Base-by-base conservation (phyloP, 768 basidiomycete species). In the Lactarius pseudohatsudake region DNA sequence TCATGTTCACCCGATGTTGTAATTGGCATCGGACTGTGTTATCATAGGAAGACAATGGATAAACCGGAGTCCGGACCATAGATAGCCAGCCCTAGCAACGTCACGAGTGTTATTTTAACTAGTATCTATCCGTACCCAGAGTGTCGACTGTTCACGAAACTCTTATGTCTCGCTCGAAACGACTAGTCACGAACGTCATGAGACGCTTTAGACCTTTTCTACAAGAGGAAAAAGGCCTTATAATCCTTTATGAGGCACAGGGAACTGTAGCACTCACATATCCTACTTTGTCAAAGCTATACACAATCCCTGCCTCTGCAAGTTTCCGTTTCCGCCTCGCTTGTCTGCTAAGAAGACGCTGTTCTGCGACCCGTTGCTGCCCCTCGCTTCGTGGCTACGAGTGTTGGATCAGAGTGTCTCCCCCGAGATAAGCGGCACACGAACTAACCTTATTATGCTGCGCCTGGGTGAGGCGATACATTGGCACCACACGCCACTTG, bases 401-500 rank as follows among this genome's bases (percentile, higher is more conserved):
- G 22, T 58, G 50, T 38, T 28, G n/a, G 36, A 36, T 53, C 38
- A 53, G 40, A 16, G 16, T 16, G 20, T 26, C 6, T 4, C 61
- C 36, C 47, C 45, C 11, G 28, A 58, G 38, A 67, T 28, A 41
- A 41, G 6, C 32, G 28, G 45, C 7, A 20, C 40, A 57, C 20
- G 18, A 32, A 66, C 69, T 18, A 57, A 94, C 96, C 83, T 92
- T 94, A 77, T 96, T 94, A 72, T 96, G 91, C 67, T 85, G 82
- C 11, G 84, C 78, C 62, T 91, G 82, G 40, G 85, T 86, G 56
- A 96, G 76, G 58, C 89, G 86, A 61, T 86, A 88, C 20, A 77
- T 78, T 0, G 97, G 96, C 13, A 98, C 84, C 4, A 78, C 76
- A 69, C 88, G 82, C 88, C 90, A 98, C 75, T 93, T 95, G 71